Evolutionary conservation across 148 eudicot genomes (phyloP), one percentile per base, ranked within the genome.

Genomic region (Salicornia ramosissima): DNA sequence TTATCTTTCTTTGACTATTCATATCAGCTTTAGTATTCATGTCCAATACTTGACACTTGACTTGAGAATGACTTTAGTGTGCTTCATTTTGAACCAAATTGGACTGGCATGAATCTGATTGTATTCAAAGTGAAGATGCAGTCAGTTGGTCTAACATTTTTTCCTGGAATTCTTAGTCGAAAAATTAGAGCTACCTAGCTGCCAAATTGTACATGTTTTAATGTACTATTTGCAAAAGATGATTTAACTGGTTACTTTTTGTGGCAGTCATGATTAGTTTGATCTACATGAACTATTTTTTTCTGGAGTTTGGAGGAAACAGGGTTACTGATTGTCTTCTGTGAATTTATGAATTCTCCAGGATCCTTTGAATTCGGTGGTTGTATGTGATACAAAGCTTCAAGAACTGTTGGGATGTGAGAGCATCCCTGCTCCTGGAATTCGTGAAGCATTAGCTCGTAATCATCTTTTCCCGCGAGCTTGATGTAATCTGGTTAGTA

Each of bases 321-420:
- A 46, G 7, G 11, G 15, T 40, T 24, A 64, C 42, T 70, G 59
- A 31, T 34, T 12, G 19, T 7, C 26, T 64, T 2, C 30, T 71
- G 3, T 39, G 55, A 62, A 71, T 63, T n/a, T 33, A 7, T 67
- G 3, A 29, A 24, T 51, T 31, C 67, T 53, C 25, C 76, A 91
- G 95, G 97, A 91, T 82, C 88, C 88, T 62, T 49, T 53, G 65
- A 91, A 79, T 70, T 63, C 88, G 14, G 75, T 76, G 69, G 69
- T 82, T 55, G 72, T 80, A n/a, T 91, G 97, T 81, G 97, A 91
- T 74, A 71, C 78, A 67, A 88, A 91, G 76, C 87, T 88, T 73
- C 90, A 85, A 67, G 86, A 88, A 68, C 88, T 91, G 43, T 74
- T 91, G 43, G 91, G 90, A 15, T 91, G 90, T 75, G 84, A 86